Percentiles rank a stretch among this genome's conserved stretches.
These are phyloP conservation scores for Nymphaea thermarum DNA, from an alignment of 164 flowering plant genomes.

Conservation along the genomic window DNA sequence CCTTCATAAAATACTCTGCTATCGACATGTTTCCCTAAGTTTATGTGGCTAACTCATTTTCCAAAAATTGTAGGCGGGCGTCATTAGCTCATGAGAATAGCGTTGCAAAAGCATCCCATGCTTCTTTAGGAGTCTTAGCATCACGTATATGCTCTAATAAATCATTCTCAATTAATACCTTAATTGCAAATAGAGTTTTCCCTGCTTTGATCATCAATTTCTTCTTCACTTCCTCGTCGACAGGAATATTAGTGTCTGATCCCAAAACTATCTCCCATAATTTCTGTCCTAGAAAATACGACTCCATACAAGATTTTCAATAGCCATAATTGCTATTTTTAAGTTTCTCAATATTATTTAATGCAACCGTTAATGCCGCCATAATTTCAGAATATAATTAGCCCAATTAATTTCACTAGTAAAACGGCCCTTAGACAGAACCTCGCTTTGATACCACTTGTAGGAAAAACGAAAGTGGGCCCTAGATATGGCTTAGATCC, in stretches of 20 bases:
- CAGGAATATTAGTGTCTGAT: background rate
- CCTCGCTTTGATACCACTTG: too few species aligned
- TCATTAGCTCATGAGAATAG: conserved; percentile 10
- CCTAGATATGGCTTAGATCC: too few species aligned
- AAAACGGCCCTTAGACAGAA: too few species aligned
- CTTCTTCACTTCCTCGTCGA: background rate
- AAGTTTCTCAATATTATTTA: background rate
- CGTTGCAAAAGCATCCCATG: conserved; percentile 7
- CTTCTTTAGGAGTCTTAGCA: conserved; percentile 10
- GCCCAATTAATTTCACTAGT: too few species aligned
- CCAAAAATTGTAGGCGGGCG: conserved; percentile 9
- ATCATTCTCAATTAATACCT: conserved; percentile 7
- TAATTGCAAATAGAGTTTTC: conserved; percentile 8
- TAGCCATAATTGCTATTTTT: conserved; percentile 1
- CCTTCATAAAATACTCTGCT: conserved; percentile 13
- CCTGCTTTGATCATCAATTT: conserved; percentile 5
- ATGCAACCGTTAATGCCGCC: background rate
- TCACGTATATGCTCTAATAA: conserved; percentile 9
- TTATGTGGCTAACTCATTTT: conserved; percentile 8
- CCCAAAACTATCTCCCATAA: conserved; percentile 5
- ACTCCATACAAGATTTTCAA: conserved; percentile 4
- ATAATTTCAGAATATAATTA: background rate
- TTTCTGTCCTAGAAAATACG: conserved; percentile 7
- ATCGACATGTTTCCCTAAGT: conserved; percentile 12
- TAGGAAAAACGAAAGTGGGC: too few species aligned